Percentiles rank a stretch among this genome's conserved stretches.
These are phyloP conservation scores for Talaromyces sp. DNA, from an alignment of 2,329 filamentous ascomycete species.

Conservation along the genomic window DNA sequence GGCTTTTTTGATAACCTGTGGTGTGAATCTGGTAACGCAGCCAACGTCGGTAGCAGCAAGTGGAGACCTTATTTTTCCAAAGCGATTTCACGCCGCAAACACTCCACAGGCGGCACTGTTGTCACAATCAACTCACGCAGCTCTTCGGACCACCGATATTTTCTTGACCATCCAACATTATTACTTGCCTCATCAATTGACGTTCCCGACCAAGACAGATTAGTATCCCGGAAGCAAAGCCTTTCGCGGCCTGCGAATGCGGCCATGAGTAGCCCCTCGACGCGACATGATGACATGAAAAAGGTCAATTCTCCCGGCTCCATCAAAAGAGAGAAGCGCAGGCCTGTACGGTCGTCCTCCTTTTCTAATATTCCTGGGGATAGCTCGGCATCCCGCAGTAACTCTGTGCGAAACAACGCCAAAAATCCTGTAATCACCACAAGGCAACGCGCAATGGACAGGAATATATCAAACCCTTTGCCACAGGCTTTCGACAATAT, in stretches of 20 bases:
- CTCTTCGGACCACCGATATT: constrained; percentile 38
- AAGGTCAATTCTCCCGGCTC: not conserved
- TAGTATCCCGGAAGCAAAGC: constrained; percentile 1
- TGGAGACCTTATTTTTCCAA: constrained; percentile 37
- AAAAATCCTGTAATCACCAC: constrained; percentile 15
- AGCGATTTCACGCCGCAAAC: constrained; percentile 14
- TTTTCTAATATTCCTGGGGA: constrained; percentile 39
- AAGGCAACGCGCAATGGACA: constrained; percentile 9
- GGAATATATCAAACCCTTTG: constrained; percentile 21
- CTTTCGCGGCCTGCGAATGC: not conserved
- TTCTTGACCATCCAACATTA: constrained; percentile 39
- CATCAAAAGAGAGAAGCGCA: constrained; percentile 17
- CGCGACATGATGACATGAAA: not conserved
- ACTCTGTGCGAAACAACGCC: constrained; percentile 30
- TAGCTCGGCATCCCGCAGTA: constrained; percentile 33
- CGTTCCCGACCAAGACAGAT: constrained; percentile 6
- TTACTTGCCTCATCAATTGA: constrained; percentile 40
- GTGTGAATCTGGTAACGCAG: not conserved
- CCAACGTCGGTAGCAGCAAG: constrained; percentile 11
- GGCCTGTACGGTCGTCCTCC: constrained; percentile 44
- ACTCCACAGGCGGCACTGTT: constrained; percentile 30
- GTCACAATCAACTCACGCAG: constrained; percentile 23
- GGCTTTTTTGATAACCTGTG: constrained; percentile 2
- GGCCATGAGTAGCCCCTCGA: constrained; percentile 26
- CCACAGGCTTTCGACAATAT: constrained; percentile 14